Conservation (phyloP, 2,329 filamentous ascomycete species). For the Parasarocladium wereldwijsianum region DNA sequence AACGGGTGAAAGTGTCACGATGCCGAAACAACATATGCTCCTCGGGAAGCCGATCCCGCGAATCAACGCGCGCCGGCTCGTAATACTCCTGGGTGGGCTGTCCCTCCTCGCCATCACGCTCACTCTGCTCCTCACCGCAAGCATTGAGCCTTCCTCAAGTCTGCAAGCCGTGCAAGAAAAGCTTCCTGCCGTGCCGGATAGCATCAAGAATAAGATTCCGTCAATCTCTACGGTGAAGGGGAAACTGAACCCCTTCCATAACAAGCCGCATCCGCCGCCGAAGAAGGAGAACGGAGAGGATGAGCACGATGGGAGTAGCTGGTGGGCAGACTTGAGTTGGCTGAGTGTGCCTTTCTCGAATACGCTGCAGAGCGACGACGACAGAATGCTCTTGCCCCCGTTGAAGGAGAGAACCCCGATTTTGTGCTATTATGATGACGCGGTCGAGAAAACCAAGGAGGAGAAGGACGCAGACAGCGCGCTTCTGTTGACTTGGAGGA, state of each 20-base stretch:
- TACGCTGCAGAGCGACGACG: constrained; percentile 64
- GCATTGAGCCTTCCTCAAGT: constrained; percentile 31
- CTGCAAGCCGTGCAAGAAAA: constrained; percentile 20
- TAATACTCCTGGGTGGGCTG: constrained; percentile 33
- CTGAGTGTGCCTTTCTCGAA: constrained; percentile 72
- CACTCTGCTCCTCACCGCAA: constrained; percentile 34
- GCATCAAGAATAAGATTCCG: constrained; percentile 25
- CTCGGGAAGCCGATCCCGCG: constrained; percentile 34
- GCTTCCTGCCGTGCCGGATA: constrained; percentile 27
- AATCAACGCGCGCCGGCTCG: constrained; percentile 36
- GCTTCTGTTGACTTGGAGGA: constrained; percentile 72
- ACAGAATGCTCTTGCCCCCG: constrained; percentile 69
- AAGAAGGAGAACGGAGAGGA: constrained; percentile 69
- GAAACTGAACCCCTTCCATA: constrained; percentile 51
- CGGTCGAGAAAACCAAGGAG: constrained; percentile 43
- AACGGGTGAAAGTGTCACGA: constrained; percentile 6
- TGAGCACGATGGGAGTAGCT: constrained; percentile 62
- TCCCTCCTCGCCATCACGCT: constrained; percentile 39
- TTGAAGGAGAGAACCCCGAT: constrained; percentile 55
- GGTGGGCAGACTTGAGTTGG: constrained; percentile 88
- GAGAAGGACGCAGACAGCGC: constrained; percentile 60
- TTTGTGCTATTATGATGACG: constrained; percentile 82
- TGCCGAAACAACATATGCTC: constrained; percentile 18
- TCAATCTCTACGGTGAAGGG: constrained; percentile 25
- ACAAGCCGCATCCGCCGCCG: constrained; percentile 55